Evolutionary conservation across 768 basidiomycete species (phyloP).

Genomic region (Hericium coralloides): DNA sequence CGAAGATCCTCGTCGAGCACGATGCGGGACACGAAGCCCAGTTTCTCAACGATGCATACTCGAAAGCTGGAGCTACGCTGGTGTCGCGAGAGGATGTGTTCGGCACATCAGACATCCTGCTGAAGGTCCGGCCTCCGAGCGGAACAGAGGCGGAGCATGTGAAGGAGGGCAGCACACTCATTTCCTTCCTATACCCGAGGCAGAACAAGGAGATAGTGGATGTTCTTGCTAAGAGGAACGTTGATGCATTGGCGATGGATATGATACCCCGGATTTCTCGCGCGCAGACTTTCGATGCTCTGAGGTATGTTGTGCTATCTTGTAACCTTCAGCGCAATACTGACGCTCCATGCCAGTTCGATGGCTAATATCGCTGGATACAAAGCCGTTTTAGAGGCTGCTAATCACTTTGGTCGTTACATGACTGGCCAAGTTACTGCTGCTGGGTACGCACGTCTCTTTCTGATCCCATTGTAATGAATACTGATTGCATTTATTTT

Average conservation of each 20-base stretch:
- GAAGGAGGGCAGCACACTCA: constrained; percentile 69
- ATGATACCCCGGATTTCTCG: constrained; percentile 87
- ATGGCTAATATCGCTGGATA: constrained; percentile 96
- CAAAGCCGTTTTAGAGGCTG: constrained; percentile 85
- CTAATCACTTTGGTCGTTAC: constrained; percentile 84
- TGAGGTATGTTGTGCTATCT: constrained; percentile 43
- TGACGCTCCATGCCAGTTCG: constrained; percentile 38
- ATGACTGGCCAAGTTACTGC: constrained; percentile 88
- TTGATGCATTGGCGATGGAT: constrained; percentile 84
- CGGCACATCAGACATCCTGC: constrained; percentile 60
- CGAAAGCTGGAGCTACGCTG: constrained; percentile 68
- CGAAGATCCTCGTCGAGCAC: constrained; percentile 61
- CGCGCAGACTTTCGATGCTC: constrained; percentile 83
- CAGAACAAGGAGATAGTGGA: constrained; percentile 75
- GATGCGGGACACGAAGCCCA: constrained; percentile 65
- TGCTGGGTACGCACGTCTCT: constrained; percentile 53
- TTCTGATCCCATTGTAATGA: constrained; percentile 2
- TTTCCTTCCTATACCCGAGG: constrained; percentile 77
- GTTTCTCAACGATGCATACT: constrained; percentile 76
- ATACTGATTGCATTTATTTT: background rate
- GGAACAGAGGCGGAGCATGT: constrained; percentile 52
- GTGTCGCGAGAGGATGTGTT: constrained; percentile 69
- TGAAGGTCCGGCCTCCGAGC: constrained; percentile 79
- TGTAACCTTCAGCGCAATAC: background rate
- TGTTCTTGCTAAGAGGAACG: constrained; percentile 50